Base-by-base conservation (phyloP, 192 early-diverging fungal species). In the Dimargaris xerosporica region DNA sequence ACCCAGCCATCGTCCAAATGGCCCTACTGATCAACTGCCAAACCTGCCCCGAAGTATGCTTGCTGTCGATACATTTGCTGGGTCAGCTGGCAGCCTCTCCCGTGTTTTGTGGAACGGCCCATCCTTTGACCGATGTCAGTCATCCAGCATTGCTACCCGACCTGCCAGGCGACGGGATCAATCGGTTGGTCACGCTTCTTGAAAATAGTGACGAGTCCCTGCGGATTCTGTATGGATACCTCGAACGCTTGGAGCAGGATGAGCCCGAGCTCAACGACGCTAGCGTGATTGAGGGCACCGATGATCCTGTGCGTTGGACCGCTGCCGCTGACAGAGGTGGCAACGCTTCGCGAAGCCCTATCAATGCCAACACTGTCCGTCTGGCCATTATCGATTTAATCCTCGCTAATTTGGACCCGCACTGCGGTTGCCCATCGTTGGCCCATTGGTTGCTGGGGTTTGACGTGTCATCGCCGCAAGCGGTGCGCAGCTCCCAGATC, bases 401-500 rank as follows among this genome's bases (percentile, higher is more conserved):
- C 45, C 67, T 96, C 16, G 79, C 80, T 19, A 97, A 94, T 69
- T 56, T 90, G 11, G 64, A 69, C 9, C 67, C 71, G 1, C 61
- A 70, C 7, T 73, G 74, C 62, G 72, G 78, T 6, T 73, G 79
- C 16, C 88, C 91, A 0, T 89, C 83, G 0, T 73, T 97, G 50
- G 82, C 92, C 17, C 93, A 97, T 69, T 96, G 88, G 56, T 72
- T 99, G 51, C 76, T 99, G 3, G 96, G 96, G 2, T 94, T 85
- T 62, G 73, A 86, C 65, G 62, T 80, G 25, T 63, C 66, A 12
- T 72, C 75, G 48, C 64, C 73, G 0, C 68, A 70, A 12, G 43
- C 73, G 1, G 71, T 69, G 26, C 73, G 44, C 29, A 65, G 29
- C 13, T 71, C 75, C 11, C 69, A 75, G 2, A 67, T 75, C 25